Evolutionary conservation across 177 flowering plant genomes (phyloP).

Genomic region (Vitis hybrid): DNA sequence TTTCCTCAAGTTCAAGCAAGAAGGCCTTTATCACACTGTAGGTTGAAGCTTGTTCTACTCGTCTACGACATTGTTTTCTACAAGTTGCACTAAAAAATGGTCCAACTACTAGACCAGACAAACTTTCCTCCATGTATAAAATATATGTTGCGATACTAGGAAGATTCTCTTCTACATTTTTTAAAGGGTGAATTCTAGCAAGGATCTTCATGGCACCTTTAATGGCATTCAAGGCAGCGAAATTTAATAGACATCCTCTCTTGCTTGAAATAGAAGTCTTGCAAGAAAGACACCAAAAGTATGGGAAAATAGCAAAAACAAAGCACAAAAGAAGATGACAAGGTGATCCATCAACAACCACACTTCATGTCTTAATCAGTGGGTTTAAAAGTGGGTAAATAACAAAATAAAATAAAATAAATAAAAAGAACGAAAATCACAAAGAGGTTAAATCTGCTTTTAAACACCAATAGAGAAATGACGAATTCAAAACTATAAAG

Average conservation of each 20-base stretch:
- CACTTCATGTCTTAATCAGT: too few species aligned
- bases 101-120: constrained; percentile 68
- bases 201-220: constrained; percentile 58
- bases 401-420: too few species aligned
- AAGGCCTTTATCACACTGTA: constrained; percentile 49
- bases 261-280: constrained; percentile 50
- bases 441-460: too few species aligned
- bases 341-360: too few species aligned
- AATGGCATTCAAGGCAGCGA: constrained; percentile 65
- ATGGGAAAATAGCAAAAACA: too few species aligned
- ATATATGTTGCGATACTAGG: constrained; percentile 66
- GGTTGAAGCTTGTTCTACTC: constrained; percentile 55
- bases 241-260: constrained; percentile 83
- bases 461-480: too few species aligned
- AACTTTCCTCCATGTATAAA: constrained; percentile 71
- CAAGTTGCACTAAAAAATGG: constrained; percentile 50
- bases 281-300: constrained; percentile 80
- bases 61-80: constrained; percentile 69
- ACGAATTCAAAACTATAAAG: too few species aligned
- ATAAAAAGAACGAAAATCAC: too few species aligned
- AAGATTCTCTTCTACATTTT: constrained; percentile 59
- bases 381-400: too few species aligned
- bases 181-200: constrained; percentile 41
- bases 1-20: constrained; percentile 65
- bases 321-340: too few species aligned